Percentiles rank a stretch among this genome's conserved stretches.
Conservation (phyloP, 2,329 filamentous ascomycete genomes). For the Alternaria dauci region DNA sequence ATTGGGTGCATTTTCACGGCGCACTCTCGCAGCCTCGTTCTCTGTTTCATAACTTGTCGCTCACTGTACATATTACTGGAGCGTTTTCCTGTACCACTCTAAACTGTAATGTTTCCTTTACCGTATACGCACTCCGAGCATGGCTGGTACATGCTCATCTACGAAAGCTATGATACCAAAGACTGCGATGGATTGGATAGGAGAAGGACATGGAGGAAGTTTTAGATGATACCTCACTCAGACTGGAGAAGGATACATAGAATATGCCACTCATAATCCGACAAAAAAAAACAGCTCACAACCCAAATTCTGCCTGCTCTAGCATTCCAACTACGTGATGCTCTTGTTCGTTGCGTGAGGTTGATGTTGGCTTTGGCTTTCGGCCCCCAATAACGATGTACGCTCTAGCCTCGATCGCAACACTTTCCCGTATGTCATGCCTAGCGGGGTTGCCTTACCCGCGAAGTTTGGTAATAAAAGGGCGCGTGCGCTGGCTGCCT, state of each 20-base stretch:
- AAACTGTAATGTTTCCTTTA: conserved; percentile 16
- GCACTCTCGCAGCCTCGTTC: conserved; percentile 2
- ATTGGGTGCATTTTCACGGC: not conserved
- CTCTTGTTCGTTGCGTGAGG: conserved; percentile 4
- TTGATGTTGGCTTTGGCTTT: conserved; percentile 14
- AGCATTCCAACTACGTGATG: not conserved
- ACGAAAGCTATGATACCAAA: conserved; percentile 20
- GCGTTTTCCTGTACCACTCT: conserved; percentile 14
- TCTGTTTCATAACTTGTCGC: conserved; percentile 28
- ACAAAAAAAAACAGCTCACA: not conserved
- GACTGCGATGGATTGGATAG: conserved; percentile 5
- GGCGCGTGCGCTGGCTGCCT: not conserved
- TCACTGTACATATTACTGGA: conserved; percentile 17
- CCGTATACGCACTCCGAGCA: conserved; percentile 11
- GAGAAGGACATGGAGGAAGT: not conserved
- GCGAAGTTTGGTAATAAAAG: not conserved
- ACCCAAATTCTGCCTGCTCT: not conserved
- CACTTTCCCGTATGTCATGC: not conserved
- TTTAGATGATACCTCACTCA: conserved; percentile 25
- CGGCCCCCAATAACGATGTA: conserved; percentile 3
- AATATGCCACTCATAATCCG: not conserved
- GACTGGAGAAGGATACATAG: conserved; percentile 3
- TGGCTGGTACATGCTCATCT: conserved; percentile 32
- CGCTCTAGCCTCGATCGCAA: conserved; percentile 1
- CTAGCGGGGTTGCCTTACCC: conserved; percentile 4